A percentile compares a stretch with the other conserved stretches of the same genome.
Evolutionary conservation across 2,329 filamentous ascomycete species (phyloP).

Genomic region (Triangularia verruculosa): DNA sequence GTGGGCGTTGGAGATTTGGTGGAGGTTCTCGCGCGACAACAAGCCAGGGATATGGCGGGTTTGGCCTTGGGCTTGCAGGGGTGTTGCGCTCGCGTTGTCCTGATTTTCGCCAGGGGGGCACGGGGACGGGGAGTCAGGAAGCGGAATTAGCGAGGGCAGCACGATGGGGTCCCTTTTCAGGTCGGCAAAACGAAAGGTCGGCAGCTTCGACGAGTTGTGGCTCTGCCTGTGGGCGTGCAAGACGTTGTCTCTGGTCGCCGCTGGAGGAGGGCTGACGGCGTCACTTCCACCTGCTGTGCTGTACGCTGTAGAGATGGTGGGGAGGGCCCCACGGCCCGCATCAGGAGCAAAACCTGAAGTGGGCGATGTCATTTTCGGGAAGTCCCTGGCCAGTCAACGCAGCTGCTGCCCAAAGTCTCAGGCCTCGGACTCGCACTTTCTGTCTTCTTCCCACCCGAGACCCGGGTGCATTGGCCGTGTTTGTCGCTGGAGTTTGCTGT

Average conservation of each 20-base stretch:
- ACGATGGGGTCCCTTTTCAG: slow-evolving; percentile 38
- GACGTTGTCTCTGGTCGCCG: slow-evolving; percentile 15
- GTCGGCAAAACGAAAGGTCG: slow-evolving; percentile 54
- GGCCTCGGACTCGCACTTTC: slow-evolving; percentile 10
- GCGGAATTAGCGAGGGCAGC: slow-evolving; percentile 36
- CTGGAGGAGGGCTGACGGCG: slow-evolving; percentile 4
- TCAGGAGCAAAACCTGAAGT: slow-evolving; percentile 21
- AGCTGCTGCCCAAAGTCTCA: not conserved
- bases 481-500: not conserved
- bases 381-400: not conserved
- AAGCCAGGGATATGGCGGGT: slow-evolving; percentile 25
- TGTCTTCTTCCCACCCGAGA: slow-evolving; percentile 8
- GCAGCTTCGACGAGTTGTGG: slow-evolving; percentile 55
- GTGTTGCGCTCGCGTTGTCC: slow-evolving; percentile 29
- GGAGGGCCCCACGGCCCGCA: slow-evolving; percentile 20
- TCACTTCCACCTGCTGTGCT: slow-evolving; percentile 1
- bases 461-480: slow-evolving; percentile 17
- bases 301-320: not conserved
- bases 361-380: slow-evolving; percentile 25
- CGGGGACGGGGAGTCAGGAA: too few relatives aligned
- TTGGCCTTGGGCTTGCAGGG: slow-evolving; percentile 13
- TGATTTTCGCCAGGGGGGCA: slow-evolving; percentile 14
- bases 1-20: slow-evolving; percentile 25
- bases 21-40: slow-evolving; percentile 27
- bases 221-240: slow-evolving; percentile 50